Evolutionary conservation across 2,329 filamentous ascomycete species (phyloP).

Genomic region (Pestalotiopsis sp.): DNA sequence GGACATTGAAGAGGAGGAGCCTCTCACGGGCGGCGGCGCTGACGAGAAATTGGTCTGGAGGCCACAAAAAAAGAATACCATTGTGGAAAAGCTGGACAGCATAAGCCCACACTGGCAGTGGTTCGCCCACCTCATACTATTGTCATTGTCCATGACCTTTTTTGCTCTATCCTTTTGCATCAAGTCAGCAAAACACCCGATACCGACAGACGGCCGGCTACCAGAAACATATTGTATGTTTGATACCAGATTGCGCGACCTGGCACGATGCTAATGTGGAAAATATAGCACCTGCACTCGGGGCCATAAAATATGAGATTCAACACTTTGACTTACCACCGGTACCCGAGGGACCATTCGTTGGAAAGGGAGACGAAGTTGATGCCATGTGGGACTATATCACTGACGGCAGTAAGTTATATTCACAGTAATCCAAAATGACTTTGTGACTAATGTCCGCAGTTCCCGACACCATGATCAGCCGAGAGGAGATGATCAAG

Average conservation of each 20-base stretch:
- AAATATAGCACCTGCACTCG: conserved; percentile 46
- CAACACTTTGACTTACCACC: conserved; percentile 52
- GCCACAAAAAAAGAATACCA: conserved; percentile 14
- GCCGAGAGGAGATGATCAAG: conserved; percentile 52
- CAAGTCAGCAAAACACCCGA: conserved; percentile 31
- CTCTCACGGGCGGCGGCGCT: conserved; percentile 27
- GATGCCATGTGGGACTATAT: conserved; percentile 57
- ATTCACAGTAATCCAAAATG: neutral
- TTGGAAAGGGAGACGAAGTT: conserved; percentile 58
- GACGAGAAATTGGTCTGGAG: conserved; percentile 28
- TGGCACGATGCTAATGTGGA: conserved; percentile 12
- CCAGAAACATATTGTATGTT: conserved; percentile 39
- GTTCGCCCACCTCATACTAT: conserved; percentile 40
- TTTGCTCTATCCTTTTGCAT: conserved; percentile 43
- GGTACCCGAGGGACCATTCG: conserved; percentile 50
- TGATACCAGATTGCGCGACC: neutral
- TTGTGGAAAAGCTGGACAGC: conserved; percentile 20
- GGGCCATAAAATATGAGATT: conserved; percentile 50
- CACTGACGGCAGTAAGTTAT: conserved; percentile 25
- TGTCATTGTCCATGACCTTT: conserved; percentile 41
- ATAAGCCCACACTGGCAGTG: conserved; percentile 39
- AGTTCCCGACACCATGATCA: conserved; percentile 66
- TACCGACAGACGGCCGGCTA: neutral
- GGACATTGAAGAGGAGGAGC: conserved; percentile 37
- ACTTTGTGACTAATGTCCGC: neutral